These are phyloP conservation scores for Pichia nakasei DNA, from an alignment of 805 yeast genomes.

Conservation along the genomic window DNA sequence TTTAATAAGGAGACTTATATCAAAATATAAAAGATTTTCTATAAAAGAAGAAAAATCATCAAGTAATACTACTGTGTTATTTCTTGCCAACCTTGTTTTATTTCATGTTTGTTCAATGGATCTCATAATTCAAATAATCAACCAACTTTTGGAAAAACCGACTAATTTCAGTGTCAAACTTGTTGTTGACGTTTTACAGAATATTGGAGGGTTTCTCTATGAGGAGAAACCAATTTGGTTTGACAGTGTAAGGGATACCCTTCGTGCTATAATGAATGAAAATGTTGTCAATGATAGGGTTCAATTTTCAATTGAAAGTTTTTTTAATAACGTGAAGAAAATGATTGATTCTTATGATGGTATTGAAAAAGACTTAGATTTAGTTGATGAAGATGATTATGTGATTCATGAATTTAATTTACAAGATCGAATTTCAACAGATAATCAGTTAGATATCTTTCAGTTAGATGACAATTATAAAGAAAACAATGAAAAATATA, in stretches of 20 bases:
- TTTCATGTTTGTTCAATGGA: conserved; percentile 52
- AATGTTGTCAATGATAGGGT: conserved; percentile 35
- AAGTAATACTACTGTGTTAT: conserved; percentile 36
- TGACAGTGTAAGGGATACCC: conserved; percentile 42
- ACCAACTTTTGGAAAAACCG: conserved; percentile 34
- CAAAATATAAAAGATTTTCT: conserved; percentile 50
- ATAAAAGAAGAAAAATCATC: conserved; percentile 35
- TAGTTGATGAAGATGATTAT: conserved; percentile 57
- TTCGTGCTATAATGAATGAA: conserved; percentile 54
- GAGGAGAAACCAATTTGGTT: conserved; percentile 29
- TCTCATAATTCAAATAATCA: conserved; percentile 43
- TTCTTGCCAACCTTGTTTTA: conserved; percentile 56
- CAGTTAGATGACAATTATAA: conserved; percentile 42
- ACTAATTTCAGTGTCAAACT: conserved; percentile 51
- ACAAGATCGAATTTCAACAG: conserved; percentile 41
- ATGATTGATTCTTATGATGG: conserved; percentile 33
- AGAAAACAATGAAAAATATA: conserved; percentile 41
- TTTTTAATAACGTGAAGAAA: conserved; percentile 38
- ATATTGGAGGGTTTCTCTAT: conserved; percentile 43
- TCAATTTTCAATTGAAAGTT: conserved; percentile 38
- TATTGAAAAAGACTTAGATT: conserved; percentile 42
- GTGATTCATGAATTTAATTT: conserved; percentile 47
- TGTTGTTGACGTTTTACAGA: conserved; percentile 39
- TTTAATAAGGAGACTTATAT: conserved; percentile 41
- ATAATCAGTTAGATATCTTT: conserved; percentile 41